Evolutionary conservation across 2,329 filamentous ascomycete species (phyloP).

Genomic region (Trichophyton rubrum): DNA sequence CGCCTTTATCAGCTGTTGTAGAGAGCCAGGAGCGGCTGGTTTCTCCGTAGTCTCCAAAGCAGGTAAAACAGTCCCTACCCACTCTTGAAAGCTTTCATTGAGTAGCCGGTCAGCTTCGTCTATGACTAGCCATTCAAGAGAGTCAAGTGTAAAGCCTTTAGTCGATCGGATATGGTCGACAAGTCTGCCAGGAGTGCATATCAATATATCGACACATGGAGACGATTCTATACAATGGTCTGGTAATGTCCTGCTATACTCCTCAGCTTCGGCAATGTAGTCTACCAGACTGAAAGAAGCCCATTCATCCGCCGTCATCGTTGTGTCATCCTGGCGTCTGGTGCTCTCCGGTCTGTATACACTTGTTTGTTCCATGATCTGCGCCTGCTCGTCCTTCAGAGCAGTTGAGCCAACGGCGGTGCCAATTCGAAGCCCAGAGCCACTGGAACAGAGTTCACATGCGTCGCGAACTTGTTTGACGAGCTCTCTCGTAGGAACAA

Average conservation of each 20-base stretch:
- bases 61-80: constrained; percentile 59
- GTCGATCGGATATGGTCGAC: constrained; percentile 84
- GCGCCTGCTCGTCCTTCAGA: constrained; percentile 52
- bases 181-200: constrained; percentile 81
- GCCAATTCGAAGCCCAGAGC: constrained; percentile 63
- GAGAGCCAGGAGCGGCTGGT: constrained; percentile 35
- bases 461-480: constrained; percentile 74
- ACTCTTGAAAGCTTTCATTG: constrained; percentile 85
- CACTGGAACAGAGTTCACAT: constrained; percentile 59
- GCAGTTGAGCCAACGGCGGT: constrained; percentile 71
- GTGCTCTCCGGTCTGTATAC: constrained; percentile 48
- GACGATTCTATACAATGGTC: constrained; percentile 52
- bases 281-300: constrained; percentile 36
- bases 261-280: constrained; percentile 32
- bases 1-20: constrained; percentile 21
- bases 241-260: constrained; percentile 35
- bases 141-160: constrained; percentile 63
- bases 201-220: constrained; percentile 74
- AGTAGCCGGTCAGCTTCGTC: constrained; percentile 90
- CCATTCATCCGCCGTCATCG: constrained; percentile 35
- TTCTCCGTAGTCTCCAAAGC: constrained; percentile 44
- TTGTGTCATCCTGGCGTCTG: constrained; percentile 20
- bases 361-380: constrained; percentile 52
- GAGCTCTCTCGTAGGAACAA: constrained; percentile 82
- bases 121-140: constrained; percentile 77